phyloP scores from a whole-genome alignment of 805 yeast species.

The Huiozyma sinensis region DNA sequence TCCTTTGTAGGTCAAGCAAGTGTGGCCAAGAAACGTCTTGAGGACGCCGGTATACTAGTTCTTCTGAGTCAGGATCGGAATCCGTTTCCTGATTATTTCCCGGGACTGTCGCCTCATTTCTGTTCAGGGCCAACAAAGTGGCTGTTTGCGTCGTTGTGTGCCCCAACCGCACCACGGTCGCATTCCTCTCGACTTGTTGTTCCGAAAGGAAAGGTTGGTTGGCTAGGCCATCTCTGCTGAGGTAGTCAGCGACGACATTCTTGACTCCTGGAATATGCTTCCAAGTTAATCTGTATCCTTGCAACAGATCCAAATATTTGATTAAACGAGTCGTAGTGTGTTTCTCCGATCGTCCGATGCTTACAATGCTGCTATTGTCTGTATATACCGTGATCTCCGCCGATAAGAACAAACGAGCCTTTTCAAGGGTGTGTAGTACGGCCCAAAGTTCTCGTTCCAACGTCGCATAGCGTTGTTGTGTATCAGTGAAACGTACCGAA shows the following conservation, averaged over 20 bases:
- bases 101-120: background rate
- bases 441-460: background rate
- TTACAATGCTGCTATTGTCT: constrained; percentile 1
- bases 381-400: background rate
- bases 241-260: constrained; percentile 1
- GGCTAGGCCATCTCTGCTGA: constrained; percentile 1
- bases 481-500: background rate
- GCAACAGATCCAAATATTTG: background rate
- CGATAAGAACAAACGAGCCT: background rate
- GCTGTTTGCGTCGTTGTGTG: background rate
- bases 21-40: background rate
- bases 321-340: background rate
- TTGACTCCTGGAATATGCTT: constrained; percentile 1
- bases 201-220: background rate
- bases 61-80: too few species aligned
- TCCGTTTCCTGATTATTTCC: too few species aligned
- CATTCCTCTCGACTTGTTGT: background rate
- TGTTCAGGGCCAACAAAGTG: background rate
- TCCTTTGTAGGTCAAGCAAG: background rate
- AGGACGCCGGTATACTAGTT: too few species aligned
- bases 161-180: background rate
- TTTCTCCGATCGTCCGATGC: background rate
- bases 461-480: background rate
- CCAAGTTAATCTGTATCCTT: background rate
- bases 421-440: background rate